Conservation (phyloP, 179 eudicot genomes). For the Vitellaria paradoxa region DNA sequence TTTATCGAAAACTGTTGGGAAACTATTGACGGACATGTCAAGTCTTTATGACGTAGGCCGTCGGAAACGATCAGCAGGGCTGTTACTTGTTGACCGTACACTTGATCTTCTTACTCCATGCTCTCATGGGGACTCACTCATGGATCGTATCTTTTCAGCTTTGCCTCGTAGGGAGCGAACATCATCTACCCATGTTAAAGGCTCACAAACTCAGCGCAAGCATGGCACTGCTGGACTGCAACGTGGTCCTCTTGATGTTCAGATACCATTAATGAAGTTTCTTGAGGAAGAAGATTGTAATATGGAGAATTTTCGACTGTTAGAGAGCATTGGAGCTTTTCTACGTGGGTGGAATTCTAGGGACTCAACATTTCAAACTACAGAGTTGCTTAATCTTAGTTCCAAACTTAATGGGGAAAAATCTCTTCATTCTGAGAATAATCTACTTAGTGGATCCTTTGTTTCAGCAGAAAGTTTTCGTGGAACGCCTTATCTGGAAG, state of each 20-base stretch:
- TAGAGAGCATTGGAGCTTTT: constrained; percentile 64
- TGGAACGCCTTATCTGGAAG: constrained; percentile 81
- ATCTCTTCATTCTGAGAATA: constrained; percentile 21
- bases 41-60: constrained; percentile 99
- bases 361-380: constrained; percentile 42
- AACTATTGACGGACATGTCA: constrained; percentile 93
- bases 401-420: constrained; percentile 38
- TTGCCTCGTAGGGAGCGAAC: constrained; percentile 63
- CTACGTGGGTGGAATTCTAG: constrained; percentile 73
- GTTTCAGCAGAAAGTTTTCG: constrained; percentile 73
- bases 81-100: constrained; percentile 86
- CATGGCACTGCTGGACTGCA: constrained; percentile 35
- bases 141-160: constrained; percentile 75
- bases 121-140: constrained; percentile 87
- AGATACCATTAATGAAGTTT: constrained; percentile 60
- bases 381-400: constrained; percentile 45
- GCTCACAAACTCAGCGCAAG: constrained; percentile 52
- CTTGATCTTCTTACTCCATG: constrained; percentile 94
- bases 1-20: constrained; percentile 83
- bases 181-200: constrained; percentile 31
- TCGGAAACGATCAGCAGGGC: constrained; percentile 85
- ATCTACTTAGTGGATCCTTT: constrained; percentile 66
- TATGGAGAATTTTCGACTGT: constrained; percentile 45
- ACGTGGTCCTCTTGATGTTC: constrained; percentile 76
- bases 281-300: constrained; percentile 34